Conservation (phyloP, 441 rosid species). For the Populus hybrid region DNA sequence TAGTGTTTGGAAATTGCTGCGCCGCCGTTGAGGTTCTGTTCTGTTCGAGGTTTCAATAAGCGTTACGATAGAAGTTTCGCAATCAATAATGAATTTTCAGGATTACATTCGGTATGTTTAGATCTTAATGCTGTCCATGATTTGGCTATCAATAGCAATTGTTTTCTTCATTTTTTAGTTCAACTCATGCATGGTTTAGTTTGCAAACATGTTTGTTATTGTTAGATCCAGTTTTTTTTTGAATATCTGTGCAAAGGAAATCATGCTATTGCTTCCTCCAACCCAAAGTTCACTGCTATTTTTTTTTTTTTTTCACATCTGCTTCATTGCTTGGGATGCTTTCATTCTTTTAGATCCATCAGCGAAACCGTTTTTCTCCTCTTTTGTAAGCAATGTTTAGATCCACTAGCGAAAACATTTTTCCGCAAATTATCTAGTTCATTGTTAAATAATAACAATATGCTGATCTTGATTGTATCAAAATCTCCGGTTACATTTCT, state of each 20-base stretch:
- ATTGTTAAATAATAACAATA: not conserved
- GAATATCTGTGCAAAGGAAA: not conserved
- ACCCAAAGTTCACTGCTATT: not conserved
- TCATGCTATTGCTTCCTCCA: not conserved
- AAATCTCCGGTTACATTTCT: not conserved
- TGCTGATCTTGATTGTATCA: not conserved
- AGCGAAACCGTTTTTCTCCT: not conserved
- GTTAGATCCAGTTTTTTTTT: not conserved
- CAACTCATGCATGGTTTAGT: not conserved
- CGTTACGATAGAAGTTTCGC: not conserved
- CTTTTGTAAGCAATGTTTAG: not conserved
- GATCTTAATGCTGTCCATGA: not conserved
- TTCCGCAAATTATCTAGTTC: not conserved
- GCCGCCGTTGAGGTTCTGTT: not conserved
- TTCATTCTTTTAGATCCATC: not conserved
- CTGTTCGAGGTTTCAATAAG: not conserved
- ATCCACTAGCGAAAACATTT: no score
- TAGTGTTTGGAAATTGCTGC: not conserved
- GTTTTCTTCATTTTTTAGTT: not conserved
- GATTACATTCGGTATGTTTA: not conserved
- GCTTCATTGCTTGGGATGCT: not conserved
- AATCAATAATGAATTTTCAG: not conserved
- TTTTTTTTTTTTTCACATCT: not conserved
- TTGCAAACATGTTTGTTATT: not conserved
- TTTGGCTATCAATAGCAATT: not conserved